Evolutionary conservation across 2,329 filamentous ascomycete species (phyloP).

Genomic region (Cercospora zeina): DNA sequence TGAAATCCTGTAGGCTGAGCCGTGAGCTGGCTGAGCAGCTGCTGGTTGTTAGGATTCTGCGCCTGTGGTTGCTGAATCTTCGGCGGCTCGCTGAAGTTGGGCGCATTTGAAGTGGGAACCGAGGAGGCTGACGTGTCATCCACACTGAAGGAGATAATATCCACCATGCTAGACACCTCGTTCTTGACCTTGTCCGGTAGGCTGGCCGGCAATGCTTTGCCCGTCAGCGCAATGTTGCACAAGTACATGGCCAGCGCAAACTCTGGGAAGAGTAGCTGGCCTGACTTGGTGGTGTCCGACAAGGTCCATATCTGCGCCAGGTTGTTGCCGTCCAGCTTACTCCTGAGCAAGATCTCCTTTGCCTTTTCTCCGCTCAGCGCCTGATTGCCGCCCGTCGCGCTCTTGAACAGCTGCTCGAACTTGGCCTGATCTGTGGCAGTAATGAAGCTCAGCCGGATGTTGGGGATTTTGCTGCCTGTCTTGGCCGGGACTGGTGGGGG

Average conservation of each 20-base stretch:
- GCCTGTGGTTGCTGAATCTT: constrained; percentile 54
- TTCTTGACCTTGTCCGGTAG: constrained; percentile 89
- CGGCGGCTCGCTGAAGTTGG: constrained; percentile 65
- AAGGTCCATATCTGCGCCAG: constrained; percentile 94
- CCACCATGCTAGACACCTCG: constrained; percentile 98
- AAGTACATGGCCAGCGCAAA: constrained; percentile 98
- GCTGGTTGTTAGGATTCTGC: constrained; percentile 68
- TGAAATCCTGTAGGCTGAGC: constrained; percentile 58
- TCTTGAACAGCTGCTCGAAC: constrained; percentile 97
- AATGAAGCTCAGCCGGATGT: constrained; percentile 91
- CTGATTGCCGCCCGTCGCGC: constrained; percentile 79
- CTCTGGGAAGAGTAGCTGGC: constrained; percentile 94
- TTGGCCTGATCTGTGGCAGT: constrained; percentile 92
- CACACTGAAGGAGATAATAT: constrained; percentile 95
- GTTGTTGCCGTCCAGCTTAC: constrained; percentile 81
- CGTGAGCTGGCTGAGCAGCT: constrained; percentile 59
- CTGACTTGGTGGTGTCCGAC: constrained; percentile 92
- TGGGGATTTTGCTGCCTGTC: constrained; percentile 79
- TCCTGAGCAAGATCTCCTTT: constrained; percentile 82
- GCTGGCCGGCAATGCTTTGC: constrained; percentile 71
- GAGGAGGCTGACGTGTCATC: constrained; percentile 63
- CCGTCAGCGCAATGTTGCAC: constrained; percentile 88
- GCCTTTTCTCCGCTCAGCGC: constrained; percentile 91
- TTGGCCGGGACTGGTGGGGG: constrained; percentile 60
- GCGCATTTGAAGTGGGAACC: constrained; percentile 63